Evolutionary conservation across 805 yeast species (phyloP).

Genomic region (Hemisphaericaspora nanyangensis): DNA sequence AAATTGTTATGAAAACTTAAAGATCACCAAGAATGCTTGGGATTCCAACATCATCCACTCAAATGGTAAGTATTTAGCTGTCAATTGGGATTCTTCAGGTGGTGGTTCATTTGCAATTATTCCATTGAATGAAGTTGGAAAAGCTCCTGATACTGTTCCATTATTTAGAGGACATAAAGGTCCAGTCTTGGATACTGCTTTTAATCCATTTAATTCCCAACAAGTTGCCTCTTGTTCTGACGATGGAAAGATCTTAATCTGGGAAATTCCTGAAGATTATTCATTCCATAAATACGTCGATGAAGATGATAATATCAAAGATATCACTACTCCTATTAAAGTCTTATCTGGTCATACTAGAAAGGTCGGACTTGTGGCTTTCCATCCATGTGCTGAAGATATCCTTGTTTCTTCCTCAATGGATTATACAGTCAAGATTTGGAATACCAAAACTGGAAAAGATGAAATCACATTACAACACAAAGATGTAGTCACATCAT

Average conservation of each 20-base stretch:
- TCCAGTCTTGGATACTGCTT: conserved; percentile 91
- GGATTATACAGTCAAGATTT: conserved; percentile 86
- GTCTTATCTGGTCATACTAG: conserved; percentile 81
- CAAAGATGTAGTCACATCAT: conserved; percentile 88
- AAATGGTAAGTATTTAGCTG: conserved; percentile 80
- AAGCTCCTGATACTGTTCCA: conserved; percentile 90
- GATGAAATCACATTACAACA: conserved; percentile 73
- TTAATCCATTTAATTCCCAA: conserved; percentile 83
- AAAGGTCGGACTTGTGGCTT: conserved; percentile 89
- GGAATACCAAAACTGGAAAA: conserved; percentile 81
- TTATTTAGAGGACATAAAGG: conserved; percentile 95
- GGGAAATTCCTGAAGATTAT: conserved; percentile 84
- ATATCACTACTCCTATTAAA: conserved; percentile 63
- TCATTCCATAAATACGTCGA: conserved; percentile 60
- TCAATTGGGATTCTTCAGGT: conserved; percentile 92
- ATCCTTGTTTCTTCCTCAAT: conserved; percentile 86
- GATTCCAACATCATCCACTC: conserved; percentile 87
- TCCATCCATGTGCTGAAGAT: conserved; percentile 84
- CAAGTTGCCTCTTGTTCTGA: conserved; percentile 78
- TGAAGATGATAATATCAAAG: conserved; percentile 55
- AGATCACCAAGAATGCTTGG: conserved; percentile 89
- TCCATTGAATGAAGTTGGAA: conserved; percentile 83
- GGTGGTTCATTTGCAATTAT: conserved; percentile 97
- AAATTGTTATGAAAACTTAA: conserved; percentile 68
- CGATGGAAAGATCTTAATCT: conserved; percentile 73